Conservation (phyloP, 1,284 basidiomycete species). For the Irpex sp. region DNA sequence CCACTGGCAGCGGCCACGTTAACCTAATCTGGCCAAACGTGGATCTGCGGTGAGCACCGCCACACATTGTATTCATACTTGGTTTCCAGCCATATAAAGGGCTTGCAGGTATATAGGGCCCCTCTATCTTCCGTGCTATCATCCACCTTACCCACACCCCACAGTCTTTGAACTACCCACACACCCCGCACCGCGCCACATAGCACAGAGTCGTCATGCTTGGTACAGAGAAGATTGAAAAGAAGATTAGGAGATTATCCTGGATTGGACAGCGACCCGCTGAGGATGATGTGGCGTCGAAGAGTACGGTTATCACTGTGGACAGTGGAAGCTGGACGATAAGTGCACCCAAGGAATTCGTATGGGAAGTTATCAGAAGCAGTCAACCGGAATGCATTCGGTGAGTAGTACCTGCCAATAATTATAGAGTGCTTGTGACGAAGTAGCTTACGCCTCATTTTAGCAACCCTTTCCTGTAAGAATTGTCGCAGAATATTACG, state of each 20-base stretch:
- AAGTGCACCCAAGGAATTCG: background rate
- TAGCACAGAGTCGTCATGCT: background rate
- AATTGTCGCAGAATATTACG: background rate
- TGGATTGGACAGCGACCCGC: background rate
- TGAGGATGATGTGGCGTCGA: background rate
- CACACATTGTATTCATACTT: background rate
- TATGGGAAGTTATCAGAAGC: background rate
- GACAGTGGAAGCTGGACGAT: background rate
- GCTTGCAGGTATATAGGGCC: background rate
- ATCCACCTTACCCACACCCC: background rate
- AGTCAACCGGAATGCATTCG: background rate
- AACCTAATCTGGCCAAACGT: background rate
- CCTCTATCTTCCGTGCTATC: background rate
- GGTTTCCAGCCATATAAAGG: background rate
- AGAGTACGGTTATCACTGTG: background rate
- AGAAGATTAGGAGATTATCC: constrained; percentile 1
- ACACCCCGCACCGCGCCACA: background rate
- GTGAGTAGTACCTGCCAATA: background rate
- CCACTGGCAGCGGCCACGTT: background rate
- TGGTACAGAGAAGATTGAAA: background rate
- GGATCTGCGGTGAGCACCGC: background rate
- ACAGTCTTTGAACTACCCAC: background rate
- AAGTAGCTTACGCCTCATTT: background rate
- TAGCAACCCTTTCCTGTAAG: constrained; percentile 1
- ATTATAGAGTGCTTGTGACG: background rate